Percentiles rank a stretch among this genome's conserved stretches.
These are phyloP conservation scores for Fusarium sp. DNA, from an alignment of 2,329 filamentous ascomycete genomes.

Conservation along the genomic window DNA sequence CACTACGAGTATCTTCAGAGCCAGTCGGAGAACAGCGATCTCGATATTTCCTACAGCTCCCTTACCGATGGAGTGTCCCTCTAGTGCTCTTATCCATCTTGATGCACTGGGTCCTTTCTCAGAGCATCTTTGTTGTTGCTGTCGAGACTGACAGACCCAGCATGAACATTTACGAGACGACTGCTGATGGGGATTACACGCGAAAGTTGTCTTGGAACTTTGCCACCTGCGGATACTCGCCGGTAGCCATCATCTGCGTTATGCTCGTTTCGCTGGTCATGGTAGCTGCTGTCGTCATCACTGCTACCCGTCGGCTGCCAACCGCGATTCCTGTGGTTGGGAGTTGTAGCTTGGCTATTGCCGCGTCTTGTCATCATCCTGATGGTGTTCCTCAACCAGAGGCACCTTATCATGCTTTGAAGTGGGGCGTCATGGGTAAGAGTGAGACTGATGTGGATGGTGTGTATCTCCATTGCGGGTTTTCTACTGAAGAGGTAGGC, in stretches of 20 bases:
- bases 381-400: background rate
- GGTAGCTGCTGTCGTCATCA: background rate
- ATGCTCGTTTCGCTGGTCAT: background rate
- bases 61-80: constrained; percentile 13
- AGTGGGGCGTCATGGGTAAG: constrained; percentile 13
- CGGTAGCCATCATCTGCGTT: constrained; percentile 10
- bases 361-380: constrained; percentile 21
- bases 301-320: background rate
- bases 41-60: constrained; percentile 25
- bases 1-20: constrained; percentile 4
- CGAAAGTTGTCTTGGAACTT: background rate
- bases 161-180: background rate
- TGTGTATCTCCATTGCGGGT: constrained; percentile 7
- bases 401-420: background rate
- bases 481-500: constrained; percentile 11
- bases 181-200: background rate
- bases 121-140: constrained; percentile 20
- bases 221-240: constrained; percentile 20
- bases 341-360: constrained; percentile 23
- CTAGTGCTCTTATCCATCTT: constrained; percentile 3
- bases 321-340: constrained; percentile 10
- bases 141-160: background rate
- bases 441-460: background rate
- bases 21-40: constrained; percentile 11
- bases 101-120: constrained; percentile 22